phyloP scores from a whole-genome alignment of 1,139 yeast genomes.

The Geotrichum reessii region DNA sequence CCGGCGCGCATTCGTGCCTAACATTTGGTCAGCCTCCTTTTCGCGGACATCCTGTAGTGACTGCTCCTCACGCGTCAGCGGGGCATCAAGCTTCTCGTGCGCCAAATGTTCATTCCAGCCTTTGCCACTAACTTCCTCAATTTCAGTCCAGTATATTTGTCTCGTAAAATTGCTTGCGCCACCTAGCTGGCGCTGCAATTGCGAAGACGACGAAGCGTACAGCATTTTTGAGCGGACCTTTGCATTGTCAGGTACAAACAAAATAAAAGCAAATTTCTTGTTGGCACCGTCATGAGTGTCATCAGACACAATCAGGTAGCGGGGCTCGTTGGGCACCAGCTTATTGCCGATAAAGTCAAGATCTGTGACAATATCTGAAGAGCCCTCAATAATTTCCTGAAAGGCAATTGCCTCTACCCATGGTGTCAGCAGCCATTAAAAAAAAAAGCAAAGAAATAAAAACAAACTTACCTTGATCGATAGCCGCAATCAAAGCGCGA shows the following conservation, averaged over 20 bases:
- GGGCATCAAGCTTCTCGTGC: constrained; percentile 39
- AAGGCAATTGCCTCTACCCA: constrained; percentile 38
- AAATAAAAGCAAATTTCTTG: constrained; percentile 45
- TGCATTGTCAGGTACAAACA: constrained; percentile 83
- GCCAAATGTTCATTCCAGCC: constrained; percentile 44
- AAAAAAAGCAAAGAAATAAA: not conserved
- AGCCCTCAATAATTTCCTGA: constrained; percentile 29
- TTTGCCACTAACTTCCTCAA: constrained; percentile 51
- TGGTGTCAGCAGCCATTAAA: not conserved
- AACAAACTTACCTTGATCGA: constrained; percentile 22
- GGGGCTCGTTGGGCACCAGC: constrained; percentile 49
- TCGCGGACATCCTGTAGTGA: constrained; percentile 45
- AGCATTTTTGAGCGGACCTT: constrained; percentile 84
- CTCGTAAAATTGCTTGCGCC: constrained; percentile 54
- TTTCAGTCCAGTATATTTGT: constrained; percentile 50
- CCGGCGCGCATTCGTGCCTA: constrained; percentile 30
- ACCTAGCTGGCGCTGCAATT: constrained; percentile 68
- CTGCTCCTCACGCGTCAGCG: constrained; percentile 60
- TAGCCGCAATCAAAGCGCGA: constrained; percentile 30
- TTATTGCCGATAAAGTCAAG: constrained; percentile 39
- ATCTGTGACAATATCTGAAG: constrained; percentile 35
- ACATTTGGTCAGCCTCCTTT: constrained; percentile 33
- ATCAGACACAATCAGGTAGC: constrained; percentile 51
- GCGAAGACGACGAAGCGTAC: constrained; percentile 83
- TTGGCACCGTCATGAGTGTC: constrained; percentile 21